Evolutionary conservation across 306 rosid genomes (phyloP).

Genomic region (Carpinus viminea): DNA sequence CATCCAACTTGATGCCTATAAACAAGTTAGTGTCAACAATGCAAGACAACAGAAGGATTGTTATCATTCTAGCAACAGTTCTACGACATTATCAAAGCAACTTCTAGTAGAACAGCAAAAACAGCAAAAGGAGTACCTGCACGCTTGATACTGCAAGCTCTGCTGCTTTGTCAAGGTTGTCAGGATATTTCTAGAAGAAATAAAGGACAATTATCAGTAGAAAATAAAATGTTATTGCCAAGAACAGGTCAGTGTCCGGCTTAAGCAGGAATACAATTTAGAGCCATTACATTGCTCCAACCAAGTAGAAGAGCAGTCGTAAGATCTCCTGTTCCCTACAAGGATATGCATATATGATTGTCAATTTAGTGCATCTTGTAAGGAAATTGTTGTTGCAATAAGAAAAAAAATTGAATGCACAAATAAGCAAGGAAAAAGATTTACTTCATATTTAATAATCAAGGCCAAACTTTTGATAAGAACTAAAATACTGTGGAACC

Average conservation of each 20-base stretch:
- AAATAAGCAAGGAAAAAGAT: background rate
- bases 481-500: background rate
- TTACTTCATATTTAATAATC: background rate
- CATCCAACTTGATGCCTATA: background rate
- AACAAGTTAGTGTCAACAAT: background rate
- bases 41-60: background rate
- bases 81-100: slow-evolving; percentile 9
- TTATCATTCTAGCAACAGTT: slow-evolving; percentile 2
- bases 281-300: slow-evolving; percentile 81
- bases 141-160: slow-evolving; percentile 86
- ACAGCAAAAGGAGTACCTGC: slow-evolving; percentile 56
- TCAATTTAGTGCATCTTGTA: slow-evolving; percentile 11
- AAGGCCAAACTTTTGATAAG: background rate
- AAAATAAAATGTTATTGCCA: slow-evolving; percentile 15
- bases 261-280: slow-evolving; percentile 23
- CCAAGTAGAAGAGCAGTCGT: slow-evolving; percentile 88
- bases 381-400: background rate
- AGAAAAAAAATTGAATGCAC: background rate
- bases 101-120: background rate
- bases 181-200: slow-evolving; percentile 66
- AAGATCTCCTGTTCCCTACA: slow-evolving; percentile 93
- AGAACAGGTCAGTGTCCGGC: slow-evolving; percentile 10
- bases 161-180: slow-evolving; percentile 67
- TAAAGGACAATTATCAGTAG: slow-evolving; percentile 10
- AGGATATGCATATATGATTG: slow-evolving; percentile 21